Evolutionary conservation across 2,329 filamentous ascomycete genomes (phyloP).

Genomic region (Paramyrothecium roridum): DNA sequence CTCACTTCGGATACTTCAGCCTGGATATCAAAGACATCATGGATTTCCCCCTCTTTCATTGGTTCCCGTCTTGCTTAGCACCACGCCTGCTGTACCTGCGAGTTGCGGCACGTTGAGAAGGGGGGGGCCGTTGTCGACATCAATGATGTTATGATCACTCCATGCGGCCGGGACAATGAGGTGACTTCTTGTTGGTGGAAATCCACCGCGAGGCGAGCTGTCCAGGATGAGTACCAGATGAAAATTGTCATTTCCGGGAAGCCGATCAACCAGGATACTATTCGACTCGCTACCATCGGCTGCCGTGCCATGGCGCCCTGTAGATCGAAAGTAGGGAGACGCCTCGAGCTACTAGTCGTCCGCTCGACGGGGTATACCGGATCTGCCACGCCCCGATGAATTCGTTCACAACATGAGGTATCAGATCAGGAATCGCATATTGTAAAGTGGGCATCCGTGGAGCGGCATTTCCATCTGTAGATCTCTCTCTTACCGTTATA

Average conservation of each 20-base stretch:
- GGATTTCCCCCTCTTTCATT: not conserved
- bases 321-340: not conserved
- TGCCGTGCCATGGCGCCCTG: not conserved
- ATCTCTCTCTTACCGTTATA: not conserved
- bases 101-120: not conserved
- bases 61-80: not conserved
- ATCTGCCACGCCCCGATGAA: not conserved
- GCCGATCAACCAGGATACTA: not conserved
- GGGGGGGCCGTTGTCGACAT: not conserved
- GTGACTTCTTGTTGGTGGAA: not conserved
- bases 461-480: not conserved
- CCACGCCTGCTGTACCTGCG: not conserved
- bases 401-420: not conserved
- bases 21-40: not conserved
- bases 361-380: not conserved
- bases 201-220: not conserved
- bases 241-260: not conserved
- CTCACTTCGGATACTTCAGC: not conserved
- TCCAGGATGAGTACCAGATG: not conserved
- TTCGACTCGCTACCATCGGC: not conserved
- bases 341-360: not conserved
- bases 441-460: not conserved
- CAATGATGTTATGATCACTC: not conserved
- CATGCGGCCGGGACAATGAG: not conserved
- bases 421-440: not conserved